A percentile compares a stretch with the other conserved stretches of the same genome.
Conservation (phyloP, 2,329 filamentous ascomycete genomes). For the Venturia effusa region DNA sequence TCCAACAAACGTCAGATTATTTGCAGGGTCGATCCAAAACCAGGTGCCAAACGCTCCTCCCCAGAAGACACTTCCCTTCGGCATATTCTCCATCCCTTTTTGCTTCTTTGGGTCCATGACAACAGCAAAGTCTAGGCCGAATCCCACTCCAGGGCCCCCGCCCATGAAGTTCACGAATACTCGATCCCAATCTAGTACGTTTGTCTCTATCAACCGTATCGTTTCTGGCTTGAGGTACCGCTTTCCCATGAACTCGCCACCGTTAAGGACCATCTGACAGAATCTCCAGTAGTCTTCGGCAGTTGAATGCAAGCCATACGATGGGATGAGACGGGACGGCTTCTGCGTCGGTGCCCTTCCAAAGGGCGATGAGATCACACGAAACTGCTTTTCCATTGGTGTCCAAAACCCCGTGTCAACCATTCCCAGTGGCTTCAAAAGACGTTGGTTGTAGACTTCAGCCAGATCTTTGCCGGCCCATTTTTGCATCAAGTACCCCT, state of each 20-base stretch:
- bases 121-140: constrained; percentile 9
- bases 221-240: constrained; percentile 3
- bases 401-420: constrained; percentile 6
- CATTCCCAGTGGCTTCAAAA: constrained; percentile 5
- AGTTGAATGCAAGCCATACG: not conserved
- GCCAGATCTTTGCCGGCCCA: constrained; percentile 9
- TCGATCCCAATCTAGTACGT: not conserved
- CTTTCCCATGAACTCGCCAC: constrained; percentile 7
- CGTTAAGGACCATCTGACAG: constrained; percentile 4
- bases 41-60: constrained; percentile 5
- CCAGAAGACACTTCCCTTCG: constrained; percentile 6
- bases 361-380: not conserved
- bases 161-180: not conserved
- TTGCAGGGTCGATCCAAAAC: constrained; percentile 7
- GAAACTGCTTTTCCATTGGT: not conserved
- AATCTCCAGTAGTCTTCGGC: constrained; percentile 6
- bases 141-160: not conserved
- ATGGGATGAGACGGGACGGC: not conserved
- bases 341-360: not conserved
- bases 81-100: not conserved
- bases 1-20: not conserved
- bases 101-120: not conserved
- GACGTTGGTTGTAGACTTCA: not conserved
- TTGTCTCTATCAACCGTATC: constrained; percentile 5
- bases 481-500: constrained; percentile 10